Conservation (phyloP, 2,329 filamentous ascomycete genomes). For the Xenosphaeropsis pyriputrescens region DNA sequence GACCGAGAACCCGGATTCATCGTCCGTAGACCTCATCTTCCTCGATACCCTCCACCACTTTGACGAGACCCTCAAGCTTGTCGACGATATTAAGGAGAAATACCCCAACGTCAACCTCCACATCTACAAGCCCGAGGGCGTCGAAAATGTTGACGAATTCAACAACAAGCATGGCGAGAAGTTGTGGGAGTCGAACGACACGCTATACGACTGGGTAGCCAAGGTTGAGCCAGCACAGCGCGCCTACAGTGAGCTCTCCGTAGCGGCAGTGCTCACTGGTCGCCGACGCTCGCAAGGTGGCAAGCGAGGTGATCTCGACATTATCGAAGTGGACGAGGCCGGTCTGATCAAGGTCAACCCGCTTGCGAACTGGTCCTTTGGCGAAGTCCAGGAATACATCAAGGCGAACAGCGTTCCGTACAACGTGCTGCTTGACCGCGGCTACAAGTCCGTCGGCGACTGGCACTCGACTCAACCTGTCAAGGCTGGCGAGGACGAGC, state of each 20-base stretch:
- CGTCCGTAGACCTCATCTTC: constrained; percentile 56
- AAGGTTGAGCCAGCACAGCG: constrained; percentile 95
- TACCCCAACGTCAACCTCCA: constrained; percentile 76
- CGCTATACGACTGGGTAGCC: constrained; percentile 91
- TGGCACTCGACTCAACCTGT: constrained; percentile 96
- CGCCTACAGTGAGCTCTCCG: constrained; percentile 74
- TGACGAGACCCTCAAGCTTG: constrained; percentile 57
- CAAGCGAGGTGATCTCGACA: constrained; percentile 76
- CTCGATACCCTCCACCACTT: constrained; percentile 78
- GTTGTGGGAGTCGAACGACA: constrained; percentile 73
- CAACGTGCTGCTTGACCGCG: constrained; percentile 77
- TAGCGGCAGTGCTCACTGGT: constrained; percentile 84
- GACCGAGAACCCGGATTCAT: constrained; percentile 43
- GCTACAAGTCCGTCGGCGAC: constrained; percentile 98
- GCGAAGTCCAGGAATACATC: constrained; percentile 80
- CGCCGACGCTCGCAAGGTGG: constrained; percentile 86
- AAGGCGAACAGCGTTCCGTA: constrained; percentile 79
- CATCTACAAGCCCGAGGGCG: constrained; percentile 74
- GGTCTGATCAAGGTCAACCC: constrained; percentile 97
- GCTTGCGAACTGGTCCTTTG: constrained; percentile 84
- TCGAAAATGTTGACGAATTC: constrained; percentile 61
- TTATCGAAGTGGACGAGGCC: constrained; percentile 80
- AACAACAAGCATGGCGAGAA: constrained; percentile 66
- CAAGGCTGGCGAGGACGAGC: constrained; percentile 83
- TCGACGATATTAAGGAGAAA: constrained; percentile 57